Conservation (phyloP, 768 basidiomycete genomes). For the Lentinula sp. region DNA sequence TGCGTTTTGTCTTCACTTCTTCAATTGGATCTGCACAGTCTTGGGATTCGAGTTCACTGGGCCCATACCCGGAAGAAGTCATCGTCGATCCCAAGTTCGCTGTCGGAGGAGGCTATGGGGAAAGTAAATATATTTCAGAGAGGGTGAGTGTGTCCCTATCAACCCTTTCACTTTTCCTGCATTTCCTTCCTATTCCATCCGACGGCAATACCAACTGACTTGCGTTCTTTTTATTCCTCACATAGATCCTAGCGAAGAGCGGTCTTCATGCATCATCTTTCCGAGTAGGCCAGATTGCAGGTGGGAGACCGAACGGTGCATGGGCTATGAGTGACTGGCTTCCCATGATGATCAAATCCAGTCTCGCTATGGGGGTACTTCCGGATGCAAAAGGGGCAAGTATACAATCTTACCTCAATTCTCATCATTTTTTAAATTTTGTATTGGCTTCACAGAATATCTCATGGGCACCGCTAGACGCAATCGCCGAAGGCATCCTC, state of each 20-base stretch:
- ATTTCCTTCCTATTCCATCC: not conserved
- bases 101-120: slow-evolving; percentile 36
- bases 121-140: slow-evolving; percentile 39
- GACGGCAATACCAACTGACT: not conserved
- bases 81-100: slow-evolving; percentile 24
- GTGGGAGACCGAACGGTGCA: slow-evolving; percentile 29
- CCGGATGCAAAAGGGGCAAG: slow-evolving; percentile 27
- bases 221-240: not conserved
- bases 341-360: slow-evolving; percentile 33
- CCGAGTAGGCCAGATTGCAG: slow-evolving; percentile 41
- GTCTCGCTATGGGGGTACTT: slow-evolving; percentile 19
- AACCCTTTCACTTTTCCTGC: not conserved
- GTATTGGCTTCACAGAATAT: slow-evolving; percentile 17
- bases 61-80: slow-evolving; percentile 27
- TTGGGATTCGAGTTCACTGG: slow-evolving; percentile 20
- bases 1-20: slow-evolving; percentile 34
- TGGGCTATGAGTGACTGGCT: slow-evolving; percentile 44
- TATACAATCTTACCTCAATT: not conserved
- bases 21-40: slow-evolving; percentile 28
- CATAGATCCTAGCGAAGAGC: slow-evolving; percentile 30
- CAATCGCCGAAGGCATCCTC: slow-evolving; percentile 24
- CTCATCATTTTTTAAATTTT: too few relatives aligned
- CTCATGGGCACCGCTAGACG: slow-evolving; percentile 39
- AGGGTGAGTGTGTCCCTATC: slow-evolving; percentile 16
- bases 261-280: slow-evolving; percentile 29